phyloP scores from a whole-genome alignment of 768 basidiomycete species.

The Gloeopeniophorella convolvens region DNA sequence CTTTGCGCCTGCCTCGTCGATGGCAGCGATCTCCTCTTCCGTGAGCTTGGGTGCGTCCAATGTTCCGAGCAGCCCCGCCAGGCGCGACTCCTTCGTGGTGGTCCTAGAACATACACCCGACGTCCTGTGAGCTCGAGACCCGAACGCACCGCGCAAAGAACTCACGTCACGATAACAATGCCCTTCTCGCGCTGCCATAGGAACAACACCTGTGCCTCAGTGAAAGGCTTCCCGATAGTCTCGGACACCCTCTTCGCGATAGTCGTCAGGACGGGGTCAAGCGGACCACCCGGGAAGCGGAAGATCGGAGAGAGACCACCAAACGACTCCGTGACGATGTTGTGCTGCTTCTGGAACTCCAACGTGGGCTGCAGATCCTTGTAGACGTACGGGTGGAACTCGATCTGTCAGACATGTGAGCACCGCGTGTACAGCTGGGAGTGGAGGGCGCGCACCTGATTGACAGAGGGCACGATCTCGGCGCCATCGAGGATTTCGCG shows the following conservation, averaged over 20 bases:
- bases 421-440: no score
- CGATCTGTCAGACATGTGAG: constrained; percentile 31
- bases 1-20: constrained; percentile 27
- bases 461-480: constrained; percentile 43
- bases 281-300: constrained; percentile 32
- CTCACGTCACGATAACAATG: constrained; percentile 30
- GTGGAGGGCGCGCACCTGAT: constrained; percentile 36
- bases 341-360: constrained; percentile 30
- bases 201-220: constrained; percentile 27
- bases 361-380: constrained; percentile 34
- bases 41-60: constrained; percentile 34
- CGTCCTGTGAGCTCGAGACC: neutral
- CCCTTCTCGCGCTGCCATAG: constrained; percentile 30
- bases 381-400: constrained; percentile 49
- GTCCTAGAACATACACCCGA: constrained; percentile 28
- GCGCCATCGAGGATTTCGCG: constrained; percentile 38
- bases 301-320: constrained; percentile 36
- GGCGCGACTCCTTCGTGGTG: constrained; percentile 34
- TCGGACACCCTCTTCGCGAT: constrained; percentile 26
- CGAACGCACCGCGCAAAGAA: constrained; percentile 2
- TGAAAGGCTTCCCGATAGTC: constrained; percentile 23
- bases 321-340: constrained; percentile 36
- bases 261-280: constrained; percentile 33
- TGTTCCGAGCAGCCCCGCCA: constrained; percentile 43
- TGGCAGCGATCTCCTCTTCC: constrained; percentile 24